Percentiles rank a stretch among this genome's conserved stretches.
These are phyloP conservation scores for Aureobasidium uvarum DNA, from an alignment of 2,329 filamentous ascomycete genomes.

Conservation along the genomic window DNA sequence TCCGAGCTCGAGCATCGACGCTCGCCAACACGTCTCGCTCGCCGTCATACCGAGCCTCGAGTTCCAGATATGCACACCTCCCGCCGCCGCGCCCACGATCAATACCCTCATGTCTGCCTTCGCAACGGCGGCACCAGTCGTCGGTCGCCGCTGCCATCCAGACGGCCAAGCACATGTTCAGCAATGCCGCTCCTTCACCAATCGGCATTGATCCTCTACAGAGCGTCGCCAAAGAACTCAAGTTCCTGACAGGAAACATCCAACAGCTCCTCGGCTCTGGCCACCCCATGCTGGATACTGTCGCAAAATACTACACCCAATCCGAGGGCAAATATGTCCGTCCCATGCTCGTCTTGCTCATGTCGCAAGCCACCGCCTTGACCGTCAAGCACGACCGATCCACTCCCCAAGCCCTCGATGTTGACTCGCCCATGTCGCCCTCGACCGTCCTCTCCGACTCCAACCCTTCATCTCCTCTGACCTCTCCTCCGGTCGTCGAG, in stretches of 20 bases:
- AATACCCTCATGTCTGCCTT: conserved; percentile 17
- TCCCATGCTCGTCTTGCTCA: conserved; percentile 89
- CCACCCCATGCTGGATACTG: conserved; percentile 89
- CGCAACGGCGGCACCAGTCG: conserved; percentile 43
- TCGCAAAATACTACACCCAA: conserved; percentile 97
- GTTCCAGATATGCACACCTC: conserved; percentile 12
- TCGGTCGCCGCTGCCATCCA: conserved; percentile 74
- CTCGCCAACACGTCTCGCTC: conserved; percentile 33
- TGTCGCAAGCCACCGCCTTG: conserved; percentile 90
- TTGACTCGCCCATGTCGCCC: conserved; percentile 62
- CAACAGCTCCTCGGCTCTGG: conserved; percentile 88
- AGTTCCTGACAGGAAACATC: conserved; percentile 91
- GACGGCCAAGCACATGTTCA: conserved; percentile 66
- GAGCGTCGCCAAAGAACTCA: conserved; percentile 93
- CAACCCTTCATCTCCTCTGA: conserved; percentile 68
- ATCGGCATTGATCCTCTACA: conserved; percentile 84
- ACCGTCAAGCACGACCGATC: conserved; percentile 58
- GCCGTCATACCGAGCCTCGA: conserved; percentile 12
- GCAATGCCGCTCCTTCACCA: conserved; percentile 59
- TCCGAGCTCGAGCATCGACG: conserved; percentile 38
- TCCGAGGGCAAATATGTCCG: conserved; percentile 96
- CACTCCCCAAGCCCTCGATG: conserved; percentile 39
- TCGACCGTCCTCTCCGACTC: conserved; percentile 68
- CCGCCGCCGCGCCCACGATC: conserved; percentile 27
- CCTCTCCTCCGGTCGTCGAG: conserved; percentile 49